These are phyloP conservation scores for Metschnikowia shivogae DNA, from an alignment of 805 yeast genomes.

Conservation along the genomic window DNA sequence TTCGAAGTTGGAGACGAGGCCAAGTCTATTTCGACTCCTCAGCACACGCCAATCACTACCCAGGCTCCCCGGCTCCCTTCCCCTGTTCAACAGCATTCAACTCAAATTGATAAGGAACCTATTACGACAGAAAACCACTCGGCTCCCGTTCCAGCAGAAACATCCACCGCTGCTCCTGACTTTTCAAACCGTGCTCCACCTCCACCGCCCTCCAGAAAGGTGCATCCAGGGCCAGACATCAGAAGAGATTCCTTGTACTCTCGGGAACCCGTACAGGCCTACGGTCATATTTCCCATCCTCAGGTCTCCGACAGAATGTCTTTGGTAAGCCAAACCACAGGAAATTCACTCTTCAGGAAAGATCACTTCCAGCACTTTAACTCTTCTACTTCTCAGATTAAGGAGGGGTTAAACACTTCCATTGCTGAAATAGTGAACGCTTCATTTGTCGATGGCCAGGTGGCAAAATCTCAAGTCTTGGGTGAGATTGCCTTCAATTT, in stretches of 20 bases:
- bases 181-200: slow-evolving; percentile 35
- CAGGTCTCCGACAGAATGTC: slow-evolving; percentile 15
- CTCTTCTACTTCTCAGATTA: slow-evolving; percentile 9
- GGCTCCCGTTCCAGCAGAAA: neutral
- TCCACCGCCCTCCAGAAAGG: slow-evolving; percentile 57
- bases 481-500: slow-evolving; percentile 88
- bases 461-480: slow-evolving; percentile 55
- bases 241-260: slow-evolving; percentile 24
- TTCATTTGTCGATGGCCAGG: slow-evolving; percentile 61
- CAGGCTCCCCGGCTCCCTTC: slow-evolving; percentile 2
- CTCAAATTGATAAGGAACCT: neutral
- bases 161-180: neutral
- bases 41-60: slow-evolving; percentile 11
- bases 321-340: slow-evolving; percentile 37
- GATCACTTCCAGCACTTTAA: slow-evolving; percentile 38
- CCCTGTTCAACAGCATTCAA: neutral
- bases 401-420: slow-evolving; percentile 68
- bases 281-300: slow-evolving; percentile 12
- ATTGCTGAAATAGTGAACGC: slow-evolving; percentile 84
- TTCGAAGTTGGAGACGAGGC: slow-evolving; percentile 41
- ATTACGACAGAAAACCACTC: neutral
- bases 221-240: slow-evolving; percentile 13
- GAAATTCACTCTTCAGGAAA: slow-evolving; percentile 43
- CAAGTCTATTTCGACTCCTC: slow-evolving; percentile 29
- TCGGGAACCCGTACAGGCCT: neutral